phyloP scores from a whole-genome alignment of 345 rosid genomes.

The Erodium maritimum region DNA sequence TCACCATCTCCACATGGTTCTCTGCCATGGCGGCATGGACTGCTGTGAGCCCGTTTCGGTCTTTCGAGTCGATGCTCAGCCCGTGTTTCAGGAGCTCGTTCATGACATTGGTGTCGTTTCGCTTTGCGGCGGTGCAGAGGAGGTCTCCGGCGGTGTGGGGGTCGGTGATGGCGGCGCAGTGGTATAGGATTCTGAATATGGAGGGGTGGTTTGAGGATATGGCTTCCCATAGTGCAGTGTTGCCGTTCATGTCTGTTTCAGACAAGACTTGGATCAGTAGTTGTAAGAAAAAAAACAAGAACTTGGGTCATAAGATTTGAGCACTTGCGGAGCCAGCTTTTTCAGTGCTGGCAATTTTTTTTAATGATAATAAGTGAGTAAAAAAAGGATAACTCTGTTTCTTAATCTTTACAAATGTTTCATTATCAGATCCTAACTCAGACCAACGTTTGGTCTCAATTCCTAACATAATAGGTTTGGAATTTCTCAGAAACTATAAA shows the following conservation, averaged over 20 bases:
- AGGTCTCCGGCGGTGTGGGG: conserved; percentile 57
- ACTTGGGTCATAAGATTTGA: no score
- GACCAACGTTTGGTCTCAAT: no score
- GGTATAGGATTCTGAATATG: conserved; percentile 54
- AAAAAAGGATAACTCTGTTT: no score
- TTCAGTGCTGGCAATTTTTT: no score
- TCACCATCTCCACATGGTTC: conserved; percentile 51
- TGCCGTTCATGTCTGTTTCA: conserved; percentile 47
- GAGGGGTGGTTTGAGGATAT: conserved; percentile 46
- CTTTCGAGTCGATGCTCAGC: conserved; percentile 38
- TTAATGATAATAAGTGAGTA: no score
- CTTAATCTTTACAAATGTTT: no score
- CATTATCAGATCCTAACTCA: no score
- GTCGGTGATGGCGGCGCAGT: conserved; percentile 44
- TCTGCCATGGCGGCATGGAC: conserved; percentile 49
- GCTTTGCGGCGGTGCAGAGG: conserved; percentile 59
- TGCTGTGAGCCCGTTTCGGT: conserved; percentile 51
- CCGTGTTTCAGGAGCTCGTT: conserved; percentile 50
- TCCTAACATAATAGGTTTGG: no score
- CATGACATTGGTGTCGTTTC: conserved; percentile 46
- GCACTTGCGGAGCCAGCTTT: no score
- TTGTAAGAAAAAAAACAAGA: background rate
- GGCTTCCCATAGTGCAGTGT: conserved; percentile 79
- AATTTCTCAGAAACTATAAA: no score
- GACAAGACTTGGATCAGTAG: background rate